A percentile compares a stretch with the other conserved stretches of the same genome.
phyloP scores from a whole-genome alignment of 1,284 basidiomycete species.

The Heterobasidion occidentale region DNA sequence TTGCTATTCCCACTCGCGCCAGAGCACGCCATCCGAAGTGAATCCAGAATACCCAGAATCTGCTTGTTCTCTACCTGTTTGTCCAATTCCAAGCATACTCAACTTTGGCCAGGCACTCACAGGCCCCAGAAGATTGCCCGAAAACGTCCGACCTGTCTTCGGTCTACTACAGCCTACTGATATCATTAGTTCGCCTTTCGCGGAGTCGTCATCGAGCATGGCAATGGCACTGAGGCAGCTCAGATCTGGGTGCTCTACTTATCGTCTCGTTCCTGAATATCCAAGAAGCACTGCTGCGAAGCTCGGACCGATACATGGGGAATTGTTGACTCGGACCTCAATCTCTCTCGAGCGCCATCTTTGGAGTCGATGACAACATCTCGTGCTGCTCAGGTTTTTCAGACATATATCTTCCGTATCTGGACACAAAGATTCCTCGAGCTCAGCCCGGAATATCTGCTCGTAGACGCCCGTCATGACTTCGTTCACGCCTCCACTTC shows the following conservation, averaged over 20 bases:
- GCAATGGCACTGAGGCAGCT: no score
- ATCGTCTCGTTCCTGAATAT: not conserved
- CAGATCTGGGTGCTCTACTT: no score
- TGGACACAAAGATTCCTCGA: not conserved
- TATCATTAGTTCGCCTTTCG: no score
- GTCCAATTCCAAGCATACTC: no score
- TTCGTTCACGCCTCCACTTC: not conserved
- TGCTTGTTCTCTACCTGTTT: not conserved
- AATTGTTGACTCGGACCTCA: not conserved
- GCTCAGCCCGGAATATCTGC: not conserved
- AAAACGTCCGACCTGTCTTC: no score
- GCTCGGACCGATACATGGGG: no score
- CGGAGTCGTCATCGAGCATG: no score
- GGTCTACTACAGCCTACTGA: no score
- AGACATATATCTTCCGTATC: not conserved
- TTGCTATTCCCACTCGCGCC: not conserved
- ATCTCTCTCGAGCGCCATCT: not conserved
- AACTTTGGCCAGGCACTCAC: no score
- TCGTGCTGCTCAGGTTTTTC: not conserved
- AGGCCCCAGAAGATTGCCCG: no score
- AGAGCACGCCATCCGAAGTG: not conserved
- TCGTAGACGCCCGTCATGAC: not conserved
- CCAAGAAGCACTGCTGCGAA: no score
- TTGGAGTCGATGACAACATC: conserved; percentile 1
- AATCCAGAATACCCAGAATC: not conserved